phyloP scores from a whole-genome alignment of 306 rosid genomes.

The Prunus campanulata region DNA sequence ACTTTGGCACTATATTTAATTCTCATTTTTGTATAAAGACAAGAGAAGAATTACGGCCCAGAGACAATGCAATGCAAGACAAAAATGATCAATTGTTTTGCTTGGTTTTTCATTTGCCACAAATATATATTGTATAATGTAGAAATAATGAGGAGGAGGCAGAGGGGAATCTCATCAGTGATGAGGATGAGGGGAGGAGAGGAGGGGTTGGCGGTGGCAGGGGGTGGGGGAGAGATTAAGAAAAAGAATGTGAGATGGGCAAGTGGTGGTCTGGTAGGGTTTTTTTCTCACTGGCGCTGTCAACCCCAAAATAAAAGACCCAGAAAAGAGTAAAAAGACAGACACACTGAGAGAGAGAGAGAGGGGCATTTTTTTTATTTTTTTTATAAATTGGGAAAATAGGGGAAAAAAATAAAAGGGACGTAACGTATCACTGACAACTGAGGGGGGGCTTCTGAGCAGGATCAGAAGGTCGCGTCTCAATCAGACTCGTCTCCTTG shows the following conservation, averaged over 20 bases:
- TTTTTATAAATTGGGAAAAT: neutral
- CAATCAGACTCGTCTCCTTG: constrained; percentile 43
- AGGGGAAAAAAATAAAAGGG: constrained; percentile 8
- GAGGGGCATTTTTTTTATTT: too few species aligned
- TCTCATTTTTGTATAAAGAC: too few species aligned
- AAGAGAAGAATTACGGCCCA: too few species aligned
- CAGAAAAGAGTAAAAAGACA: neutral
- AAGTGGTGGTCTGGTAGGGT: neutral
- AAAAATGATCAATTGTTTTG: too few species aligned
- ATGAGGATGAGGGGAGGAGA: too few species aligned
- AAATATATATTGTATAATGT: too few species aligned
- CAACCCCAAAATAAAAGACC: neutral
- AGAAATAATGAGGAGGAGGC: neutral
- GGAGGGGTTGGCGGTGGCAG: neutral
- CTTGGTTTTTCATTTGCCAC: too few species aligned
- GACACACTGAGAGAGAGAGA: too few species aligned
- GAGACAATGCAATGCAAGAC: too few species aligned
- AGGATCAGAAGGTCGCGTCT: constrained; percentile 34
- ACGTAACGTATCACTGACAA: constrained; percentile 49
- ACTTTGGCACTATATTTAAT: too few species aligned
- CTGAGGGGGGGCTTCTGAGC: neutral
- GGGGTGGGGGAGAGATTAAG: neutral
- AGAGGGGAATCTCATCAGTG: neutral
- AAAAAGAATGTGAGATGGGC: neutral
- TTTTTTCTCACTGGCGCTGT: neutral